Evolutionary conservation across 148 eudicot genomes (phyloP), one percentile per base, ranked within the genome.

Genomic region (Vaccinium darrowii): DNA sequence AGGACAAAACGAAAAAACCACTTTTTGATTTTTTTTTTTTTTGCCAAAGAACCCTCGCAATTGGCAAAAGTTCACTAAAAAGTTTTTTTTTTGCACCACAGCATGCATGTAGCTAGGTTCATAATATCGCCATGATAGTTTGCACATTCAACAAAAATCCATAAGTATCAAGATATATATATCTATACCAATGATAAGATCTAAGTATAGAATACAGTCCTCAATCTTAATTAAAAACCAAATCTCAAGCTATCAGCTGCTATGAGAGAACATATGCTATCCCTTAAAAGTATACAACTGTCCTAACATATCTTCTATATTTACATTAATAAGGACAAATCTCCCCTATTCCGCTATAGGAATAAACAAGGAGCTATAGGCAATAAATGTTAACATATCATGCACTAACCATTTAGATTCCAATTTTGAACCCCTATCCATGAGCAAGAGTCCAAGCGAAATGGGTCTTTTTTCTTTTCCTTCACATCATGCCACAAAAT

Each of bases 401-500:
- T 60, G 12, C 69, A 21, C 33, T 65, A 65, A 23, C 72, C 72
- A 65, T 65, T 21, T 65, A 11, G 72, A 23, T 65, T 23, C 30
- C 72, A 23, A 65, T 23, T 11, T 23, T 23, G 30, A 23, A n/a
- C 71, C 63, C 77, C 3, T 39, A 74, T 39, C 51, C 78, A 74
- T 9, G 72, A 8, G 4, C 30, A 65, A 65, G 33, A 23, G 30
- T 65, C 72, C 72, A 65, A 65, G 16, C 19, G 52, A 74, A 74
- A 23, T 74, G 78, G n/a, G 10, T 36, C 7, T 73, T 63, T n/a
- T 25, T 62, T n/a, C 9, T 2, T 14, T 56, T 5, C 62, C 62
- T 30, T 71, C 21, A 3, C 81, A n/a, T 79, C 86, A 90, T 30
- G 92, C 90, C 80, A 90, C 94, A 74, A 91, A 92, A 78, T 92